Percentiles rank a stretch among this genome's conserved stretches.
phyloP scores from a whole-genome alignment of 495 filamentous ascomycete genomes.

The Penicillium fimorum region DNA sequence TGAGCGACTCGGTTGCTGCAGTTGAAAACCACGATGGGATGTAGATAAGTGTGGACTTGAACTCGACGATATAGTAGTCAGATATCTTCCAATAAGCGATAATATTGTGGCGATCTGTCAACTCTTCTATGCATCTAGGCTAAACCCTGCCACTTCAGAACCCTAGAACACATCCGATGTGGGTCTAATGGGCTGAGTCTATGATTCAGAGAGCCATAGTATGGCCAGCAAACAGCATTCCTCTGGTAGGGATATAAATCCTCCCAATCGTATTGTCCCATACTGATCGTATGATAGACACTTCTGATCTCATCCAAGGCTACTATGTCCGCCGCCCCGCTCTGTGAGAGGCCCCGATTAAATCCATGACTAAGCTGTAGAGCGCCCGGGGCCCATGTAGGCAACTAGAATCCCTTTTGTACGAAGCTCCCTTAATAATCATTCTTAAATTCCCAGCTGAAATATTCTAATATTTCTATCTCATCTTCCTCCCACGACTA shows the following conservation, averaged over 20 bases:
- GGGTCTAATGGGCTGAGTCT: constrained; percentile 1
- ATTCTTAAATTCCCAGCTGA: background rate
- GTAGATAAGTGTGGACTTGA: background rate
- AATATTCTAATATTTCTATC: background rate
- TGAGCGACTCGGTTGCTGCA: constrained; percentile 18
- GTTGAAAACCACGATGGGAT: background rate
- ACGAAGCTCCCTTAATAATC: background rate
- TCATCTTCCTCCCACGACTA: background rate
- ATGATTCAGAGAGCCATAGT: background rate
- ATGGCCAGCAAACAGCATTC: background rate
- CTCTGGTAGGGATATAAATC: background rate
- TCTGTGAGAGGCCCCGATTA: background rate
- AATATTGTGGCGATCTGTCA: background rate
- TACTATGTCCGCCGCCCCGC: background rate
- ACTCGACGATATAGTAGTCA: background rate
- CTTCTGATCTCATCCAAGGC: background rate
- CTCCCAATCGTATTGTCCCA: background rate
- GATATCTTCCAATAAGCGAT: background rate
- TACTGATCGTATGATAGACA: background rate
- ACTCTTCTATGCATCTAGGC: background rate
- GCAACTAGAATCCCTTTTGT: background rate
- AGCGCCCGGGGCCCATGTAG: background rate
- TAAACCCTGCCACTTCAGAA: background rate
- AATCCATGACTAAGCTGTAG: constrained; percentile 5
- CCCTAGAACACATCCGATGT: constrained; percentile 17